Percentiles rank a stretch among this genome's conserved stretches.
Evolutionary conservation across 371 early-diverging fungal genomes (phyloP).

Genomic region (Mortierella sp.): DNA sequence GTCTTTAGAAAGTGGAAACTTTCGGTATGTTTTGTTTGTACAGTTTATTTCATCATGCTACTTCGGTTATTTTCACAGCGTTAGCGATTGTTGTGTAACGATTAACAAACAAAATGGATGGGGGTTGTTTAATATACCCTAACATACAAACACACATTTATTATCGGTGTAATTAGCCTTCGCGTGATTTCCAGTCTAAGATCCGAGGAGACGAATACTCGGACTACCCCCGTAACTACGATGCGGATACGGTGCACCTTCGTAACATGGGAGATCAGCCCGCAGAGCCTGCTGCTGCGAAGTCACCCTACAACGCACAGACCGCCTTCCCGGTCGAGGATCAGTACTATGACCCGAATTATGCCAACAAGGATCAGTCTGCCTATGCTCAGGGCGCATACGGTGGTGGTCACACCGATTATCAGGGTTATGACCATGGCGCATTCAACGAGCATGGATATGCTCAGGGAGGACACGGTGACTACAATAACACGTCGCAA

Average conservation of each 20-base stretch:
- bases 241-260: slow-evolving; percentile 34
- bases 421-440: slow-evolving; percentile 14
- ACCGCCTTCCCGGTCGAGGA: slow-evolving; percentile 37
- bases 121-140: no score
- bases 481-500: slow-evolving; percentile 11
- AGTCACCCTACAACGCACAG: slow-evolving; percentile 29
- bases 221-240: slow-evolving; percentile 44
- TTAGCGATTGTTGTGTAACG: no score
- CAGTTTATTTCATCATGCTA: no score
- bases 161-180: no score
- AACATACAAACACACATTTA: no score
- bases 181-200: slow-evolving; percentile 55
- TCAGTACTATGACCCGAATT: slow-evolving; percentile 50
- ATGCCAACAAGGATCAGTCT: slow-evolving; percentile 42
- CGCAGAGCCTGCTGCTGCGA: slow-evolving; percentile 23
- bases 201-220: slow-evolving; percentile 53
- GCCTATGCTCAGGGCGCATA: slow-evolving; percentile 19
- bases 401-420: neutral
- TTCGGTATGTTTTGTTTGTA: slow-evolving; percentile 56
- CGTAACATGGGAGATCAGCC: slow-evolving; percentile 32
- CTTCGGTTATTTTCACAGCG: no score
- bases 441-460: slow-evolving; percentile 12
- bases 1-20: slow-evolving; percentile 63
- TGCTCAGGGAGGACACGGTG: slow-evolving; percentile 16
- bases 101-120: no score